Evolutionary conservation across 2,329 filamentous ascomycete species (phyloP), one percentile per base, ranked within the genome.

Genomic region (Didymellaceae sp.): DNA sequence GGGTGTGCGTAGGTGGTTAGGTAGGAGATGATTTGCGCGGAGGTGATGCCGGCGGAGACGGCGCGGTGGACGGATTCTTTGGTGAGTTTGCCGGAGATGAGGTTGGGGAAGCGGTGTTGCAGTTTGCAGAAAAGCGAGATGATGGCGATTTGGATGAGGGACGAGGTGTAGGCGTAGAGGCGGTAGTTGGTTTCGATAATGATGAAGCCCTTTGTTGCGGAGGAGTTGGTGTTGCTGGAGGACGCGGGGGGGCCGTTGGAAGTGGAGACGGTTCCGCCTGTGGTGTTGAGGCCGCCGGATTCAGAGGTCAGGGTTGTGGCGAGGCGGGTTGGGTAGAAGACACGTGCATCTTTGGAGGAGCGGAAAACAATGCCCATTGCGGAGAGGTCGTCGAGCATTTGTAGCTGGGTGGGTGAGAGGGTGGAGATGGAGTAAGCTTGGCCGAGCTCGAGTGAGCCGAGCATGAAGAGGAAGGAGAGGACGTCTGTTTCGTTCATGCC

Each of bases 141-240:
- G 53, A 99, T 91, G 45, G 91, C 91, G 58, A 97, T 99, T 73
- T 97, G 93, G 1, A 99, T 84, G 0, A 92, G 90, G 0, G 91
- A 96, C 25, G 89, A 88, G 6, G 95, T 97, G 77, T 99, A 99
- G 24, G 94, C 94, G 77, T 99, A 99, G 61, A 99, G 78, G 20
- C 94, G 89, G 77, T 97, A 97, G 76, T 99, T 99, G 7, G 94
- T 99, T 78, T 99, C 94, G 60, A 99, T 85, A 65, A 99, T 92
- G 68, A 99, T 91, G 77, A 91, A 94, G 56, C 92, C 92, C 65
- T 86, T 86, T 56, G 79, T 66, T 34, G 63, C 6, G 26, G 26
- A 75, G 46, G 37, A 34, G 9, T 34, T 42, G 14, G 38, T 46
- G 14, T 33, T 46, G 26, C 37, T 85, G 10, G 87, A 82, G n/a